Evolutionary conservation across 2,329 filamentous ascomycete genomes (phyloP).

Genomic region (Fonsecaea nubica): DNA sequence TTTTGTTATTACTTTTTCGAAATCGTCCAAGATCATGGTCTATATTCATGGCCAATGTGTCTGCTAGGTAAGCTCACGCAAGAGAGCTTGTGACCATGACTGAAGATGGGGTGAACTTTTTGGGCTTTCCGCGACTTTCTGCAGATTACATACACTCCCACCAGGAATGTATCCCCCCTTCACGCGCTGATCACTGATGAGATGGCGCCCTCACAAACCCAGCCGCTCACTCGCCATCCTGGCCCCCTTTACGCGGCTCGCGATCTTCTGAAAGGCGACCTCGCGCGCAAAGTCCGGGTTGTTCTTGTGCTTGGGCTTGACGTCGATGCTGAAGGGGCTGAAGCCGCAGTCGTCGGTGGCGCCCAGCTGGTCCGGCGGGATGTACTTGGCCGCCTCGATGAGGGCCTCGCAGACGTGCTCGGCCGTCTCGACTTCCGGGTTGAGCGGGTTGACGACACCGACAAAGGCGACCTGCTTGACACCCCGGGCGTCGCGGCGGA

Average conservation of each 20-base stretch:
- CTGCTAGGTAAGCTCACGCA: no score
- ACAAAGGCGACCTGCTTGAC: conserved; percentile 45
- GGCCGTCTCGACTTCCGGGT: conserved; percentile 43
- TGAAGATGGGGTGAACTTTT: no score
- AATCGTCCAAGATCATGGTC: no score
- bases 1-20: no score
- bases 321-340: conserved; percentile 18
- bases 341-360: conserved; percentile 19
- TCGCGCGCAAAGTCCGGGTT: conserved; percentile 15
- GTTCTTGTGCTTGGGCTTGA: conserved; percentile 15
- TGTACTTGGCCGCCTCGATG: conserved; percentile 41
- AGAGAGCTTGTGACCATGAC: no score
- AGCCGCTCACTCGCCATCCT: conserved; percentile 13
- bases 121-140: no score
- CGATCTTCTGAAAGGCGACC: conserved; percentile 16
- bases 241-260: conserved; percentile 4
- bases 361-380: conserved; percentile 12
- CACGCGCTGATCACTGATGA: no score
- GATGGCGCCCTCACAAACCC: conserved; percentile 7
- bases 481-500: conserved; percentile 43
- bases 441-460: conserved; percentile 43
- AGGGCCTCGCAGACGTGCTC: conserved; percentile 43
- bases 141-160: no score
- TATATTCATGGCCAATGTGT: no score
- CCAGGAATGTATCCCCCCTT: no score